Conservation (phyloP, 305 asterid species). For the Withania somnifera region DNA sequence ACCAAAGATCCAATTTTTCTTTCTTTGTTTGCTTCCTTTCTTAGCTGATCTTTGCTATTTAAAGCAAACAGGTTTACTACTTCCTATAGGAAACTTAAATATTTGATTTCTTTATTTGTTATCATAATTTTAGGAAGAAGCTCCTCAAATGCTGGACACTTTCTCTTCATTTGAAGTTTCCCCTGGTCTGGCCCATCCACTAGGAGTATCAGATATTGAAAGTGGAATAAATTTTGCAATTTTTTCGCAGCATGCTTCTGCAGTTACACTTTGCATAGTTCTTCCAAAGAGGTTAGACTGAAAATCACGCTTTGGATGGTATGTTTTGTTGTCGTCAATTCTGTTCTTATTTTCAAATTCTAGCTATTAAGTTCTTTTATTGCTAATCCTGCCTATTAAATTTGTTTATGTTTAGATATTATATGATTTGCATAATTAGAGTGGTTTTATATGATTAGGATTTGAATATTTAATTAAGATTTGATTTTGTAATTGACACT, state of each 20-base stretch:
- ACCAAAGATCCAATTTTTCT: background rate
- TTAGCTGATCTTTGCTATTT: background rate
- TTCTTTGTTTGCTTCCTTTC: background rate
- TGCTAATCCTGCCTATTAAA: background rate
- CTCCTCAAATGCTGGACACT: conserved; percentile 27
- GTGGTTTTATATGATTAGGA: background rate
- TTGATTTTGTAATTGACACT: background rate
- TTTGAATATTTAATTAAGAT: background rate
- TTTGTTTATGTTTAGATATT: background rate
- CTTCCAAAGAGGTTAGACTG: conserved; percentile 54
- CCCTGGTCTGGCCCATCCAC: conserved; percentile 77
- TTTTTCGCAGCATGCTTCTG: conserved; percentile 80
- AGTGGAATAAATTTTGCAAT: conserved; percentile 79
- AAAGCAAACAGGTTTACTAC: background rate
- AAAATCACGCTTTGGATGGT: conserved; percentile 1
- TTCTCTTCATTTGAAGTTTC: conserved; percentile 28
- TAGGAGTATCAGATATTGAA: conserved; percentile 80
- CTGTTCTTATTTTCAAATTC: background rate
- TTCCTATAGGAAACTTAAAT: background rate
- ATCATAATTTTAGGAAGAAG: conserved; percentile 44
- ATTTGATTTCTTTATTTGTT: background rate
- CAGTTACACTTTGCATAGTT: conserved; percentile 68
- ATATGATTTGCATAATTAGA: background rate
- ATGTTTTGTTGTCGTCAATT: background rate
- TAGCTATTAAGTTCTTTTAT: background rate